Conservation (phyloP, 768 basidiomycete genomes). For the Termitomyces bulborhizus region DNA sequence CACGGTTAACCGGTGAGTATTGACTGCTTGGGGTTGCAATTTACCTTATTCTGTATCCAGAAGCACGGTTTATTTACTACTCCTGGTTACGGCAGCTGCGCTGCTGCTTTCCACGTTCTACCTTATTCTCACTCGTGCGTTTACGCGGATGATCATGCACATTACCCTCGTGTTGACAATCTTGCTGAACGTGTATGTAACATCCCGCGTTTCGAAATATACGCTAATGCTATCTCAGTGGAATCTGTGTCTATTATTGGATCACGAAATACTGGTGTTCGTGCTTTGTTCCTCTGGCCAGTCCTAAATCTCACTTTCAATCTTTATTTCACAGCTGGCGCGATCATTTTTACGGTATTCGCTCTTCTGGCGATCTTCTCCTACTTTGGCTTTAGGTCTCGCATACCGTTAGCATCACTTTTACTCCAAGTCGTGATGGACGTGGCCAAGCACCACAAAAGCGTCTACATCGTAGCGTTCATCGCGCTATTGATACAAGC, state of each 20-base stretch:
- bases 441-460: conserved; percentile 61
- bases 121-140: conserved; percentile 63
- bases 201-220: background rate
- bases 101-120: conserved; percentile 61
- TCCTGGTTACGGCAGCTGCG: conserved; percentile 65
- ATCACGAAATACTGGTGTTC: conserved; percentile 63
- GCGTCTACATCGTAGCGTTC: conserved; percentile 70
- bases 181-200: conserved; percentile 52
- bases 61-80: conserved; percentile 70
- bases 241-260: conserved; percentile 72
- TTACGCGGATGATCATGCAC: conserved; percentile 75
- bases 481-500: conserved; percentile 67
- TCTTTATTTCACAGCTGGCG: conserved; percentile 46
- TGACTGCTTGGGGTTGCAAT: background rate
- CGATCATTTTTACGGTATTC: conserved; percentile 80
- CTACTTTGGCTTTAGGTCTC: conserved; percentile 65
- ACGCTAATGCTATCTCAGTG: conserved; percentile 33
- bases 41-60: conserved; percentile 25
- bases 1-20: conserved; percentile 59
- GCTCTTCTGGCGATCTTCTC: conserved; percentile 68
- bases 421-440: conserved; percentile 83
- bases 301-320: background rate
- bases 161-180: conserved; percentile 63
- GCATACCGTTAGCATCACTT: conserved; percentile 75
- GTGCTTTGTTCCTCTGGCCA: conserved; percentile 17